Percentiles rank a stretch among this genome's conserved stretches.
Conservation (phyloP, 2,329 filamentous ascomycete genomes). For the Diplodia sapinea region DNA sequence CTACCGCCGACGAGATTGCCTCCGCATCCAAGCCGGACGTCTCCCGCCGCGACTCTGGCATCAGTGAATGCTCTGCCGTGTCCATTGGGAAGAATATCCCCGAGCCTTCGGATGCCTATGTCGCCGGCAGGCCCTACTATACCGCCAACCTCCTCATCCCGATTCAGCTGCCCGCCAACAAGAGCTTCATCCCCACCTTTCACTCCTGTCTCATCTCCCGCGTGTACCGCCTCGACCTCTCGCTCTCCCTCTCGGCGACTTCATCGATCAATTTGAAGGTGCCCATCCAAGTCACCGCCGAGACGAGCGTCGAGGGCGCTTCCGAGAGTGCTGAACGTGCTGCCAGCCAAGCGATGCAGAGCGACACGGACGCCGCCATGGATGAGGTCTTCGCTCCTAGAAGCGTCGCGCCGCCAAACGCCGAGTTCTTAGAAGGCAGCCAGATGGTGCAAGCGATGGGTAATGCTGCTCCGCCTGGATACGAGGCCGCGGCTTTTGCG, state of each 20-base stretch:
- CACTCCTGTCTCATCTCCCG: conserved; percentile 71
- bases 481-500: conserved; percentile 1
- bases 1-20: conserved; percentile 33
- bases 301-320: conserved; percentile 41
- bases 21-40: conserved; percentile 34
- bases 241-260: conserved; percentile 59
- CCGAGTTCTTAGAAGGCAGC: neutral
- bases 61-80: conserved; percentile 42
- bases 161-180: conserved; percentile 64
- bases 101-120: conserved; percentile 45
- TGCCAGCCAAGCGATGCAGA: neutral
- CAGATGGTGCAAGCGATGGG: neutral
- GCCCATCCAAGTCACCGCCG: conserved; percentile 53
- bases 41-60: conserved; percentile 49
- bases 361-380: neutral
- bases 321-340: neutral
- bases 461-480: neutral
- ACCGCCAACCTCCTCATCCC: conserved; percentile 68
- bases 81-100: conserved; percentile 36
- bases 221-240: conserved; percentile 65
- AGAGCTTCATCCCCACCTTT: conserved; percentile 71
- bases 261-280: conserved; percentile 50
- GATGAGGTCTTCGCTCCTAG: conserved; percentile 2
- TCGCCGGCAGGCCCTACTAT: conserved; percentile 59
- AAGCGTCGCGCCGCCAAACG: conserved; percentile 10